phyloP scores from a whole-genome alignment of 148 eudicot genomes.

The Beta vulgaris region DNA sequence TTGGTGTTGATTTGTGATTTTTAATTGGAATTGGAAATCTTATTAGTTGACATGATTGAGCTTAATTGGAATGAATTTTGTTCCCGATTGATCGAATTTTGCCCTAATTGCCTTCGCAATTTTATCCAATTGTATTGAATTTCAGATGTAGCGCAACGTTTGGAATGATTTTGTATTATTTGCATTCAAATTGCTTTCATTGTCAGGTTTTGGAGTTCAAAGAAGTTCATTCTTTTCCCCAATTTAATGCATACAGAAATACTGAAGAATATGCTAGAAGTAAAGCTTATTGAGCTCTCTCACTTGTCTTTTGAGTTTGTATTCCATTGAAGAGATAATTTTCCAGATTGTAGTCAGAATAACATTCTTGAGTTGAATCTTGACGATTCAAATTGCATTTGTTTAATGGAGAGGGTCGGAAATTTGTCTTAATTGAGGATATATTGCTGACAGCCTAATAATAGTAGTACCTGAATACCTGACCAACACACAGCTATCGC shows the following conservation, averaged over 20 bases:
- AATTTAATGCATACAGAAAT: not conserved
- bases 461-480: too few species aligned
- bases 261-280: not conserved
- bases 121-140: not conserved
- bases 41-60: not conserved
- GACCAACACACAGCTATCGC: too few species aligned
- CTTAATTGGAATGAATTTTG: not conserved
- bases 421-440: too few species aligned
- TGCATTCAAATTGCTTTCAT: not conserved
- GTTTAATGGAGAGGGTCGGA: too few species aligned
- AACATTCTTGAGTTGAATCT: too few species aligned
- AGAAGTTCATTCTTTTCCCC: not conserved
- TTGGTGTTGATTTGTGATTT: slow-evolving; percentile 9
- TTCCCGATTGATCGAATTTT: not conserved
- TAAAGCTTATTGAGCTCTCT: too few species aligned
- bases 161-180: not conserved
- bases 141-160: not conserved
- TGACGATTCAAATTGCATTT: too few species aligned
- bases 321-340: too few species aligned
- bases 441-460: too few species aligned
- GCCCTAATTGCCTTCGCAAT: not conserved
- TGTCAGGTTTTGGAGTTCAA: not conserved
- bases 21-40: not conserved
- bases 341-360: too few species aligned
- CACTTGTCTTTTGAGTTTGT: too few species aligned